These are phyloP conservation scores for Hypoxylon lenormandii DNA, from an alignment of 495 filamentous ascomycete species.

Conservation along the genomic window DNA sequence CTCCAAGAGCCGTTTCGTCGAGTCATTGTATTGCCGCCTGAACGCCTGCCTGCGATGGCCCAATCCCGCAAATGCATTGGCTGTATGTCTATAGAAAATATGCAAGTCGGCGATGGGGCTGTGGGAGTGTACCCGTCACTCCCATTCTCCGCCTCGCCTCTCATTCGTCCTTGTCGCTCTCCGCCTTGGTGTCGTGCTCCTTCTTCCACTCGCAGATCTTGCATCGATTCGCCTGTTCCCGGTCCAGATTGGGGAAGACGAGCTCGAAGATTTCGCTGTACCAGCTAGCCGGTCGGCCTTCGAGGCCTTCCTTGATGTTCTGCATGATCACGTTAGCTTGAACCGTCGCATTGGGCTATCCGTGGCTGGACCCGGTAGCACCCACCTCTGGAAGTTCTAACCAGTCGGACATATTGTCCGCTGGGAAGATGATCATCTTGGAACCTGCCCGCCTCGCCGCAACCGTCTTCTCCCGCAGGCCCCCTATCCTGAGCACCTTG, in stretches of 20 bases:
- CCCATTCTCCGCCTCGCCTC: conserved; percentile 30
- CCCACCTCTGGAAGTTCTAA: conserved; percentile 94
- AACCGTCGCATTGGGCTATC: conserved; percentile 38
- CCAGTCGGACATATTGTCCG: conserved; percentile 96
- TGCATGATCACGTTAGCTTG: conserved; percentile 61
- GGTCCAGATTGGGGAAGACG: conserved; percentile 86
- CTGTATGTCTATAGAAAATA: conserved; percentile 43
- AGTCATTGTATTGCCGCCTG: conserved; percentile 47
- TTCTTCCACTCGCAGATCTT: conserved; percentile 70
- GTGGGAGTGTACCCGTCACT: conserved; percentile 35
- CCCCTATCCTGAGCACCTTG: conserved; percentile 95
- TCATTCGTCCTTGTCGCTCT: conserved; percentile 56
- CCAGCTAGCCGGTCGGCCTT: conserved; percentile 90
- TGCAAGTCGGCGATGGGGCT: conserved; percentile 45
- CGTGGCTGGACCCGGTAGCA: conserved; percentile 20
- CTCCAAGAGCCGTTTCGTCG: conserved; percentile 40
- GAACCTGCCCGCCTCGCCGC: conserved; percentile 93
- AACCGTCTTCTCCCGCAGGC: conserved; percentile 98
- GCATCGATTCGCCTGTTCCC: conserved; percentile 75
- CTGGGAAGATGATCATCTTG: conserved; percentile 93
- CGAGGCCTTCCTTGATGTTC: conserved; percentile 97
- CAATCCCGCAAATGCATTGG: conserved; percentile 47
- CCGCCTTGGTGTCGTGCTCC: conserved; percentile 60
- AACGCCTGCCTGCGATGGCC: conserved; percentile 45
- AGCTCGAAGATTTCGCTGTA: conserved; percentile 93